These are phyloP conservation scores for Trematosphaeria pertusa DNA, from an alignment of 2,329 filamentous ascomycete genomes.

Conservation along the genomic window DNA sequence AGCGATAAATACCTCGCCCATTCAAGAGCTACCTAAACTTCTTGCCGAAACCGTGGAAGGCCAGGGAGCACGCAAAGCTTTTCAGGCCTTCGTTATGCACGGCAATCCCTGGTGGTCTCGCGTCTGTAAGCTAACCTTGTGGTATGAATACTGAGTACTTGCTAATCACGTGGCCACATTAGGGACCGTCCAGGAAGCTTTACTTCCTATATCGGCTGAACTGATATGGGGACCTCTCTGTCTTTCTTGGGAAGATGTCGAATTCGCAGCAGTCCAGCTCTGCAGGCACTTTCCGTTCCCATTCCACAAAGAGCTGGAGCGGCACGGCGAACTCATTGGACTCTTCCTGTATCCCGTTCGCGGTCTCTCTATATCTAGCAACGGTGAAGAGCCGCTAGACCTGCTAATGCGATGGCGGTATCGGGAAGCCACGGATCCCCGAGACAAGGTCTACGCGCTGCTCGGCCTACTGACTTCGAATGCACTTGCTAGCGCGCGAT, in stretches of 20 bases:
- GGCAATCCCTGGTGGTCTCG: conserved; percentile 28
- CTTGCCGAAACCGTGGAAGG: conserved; percentile 11
- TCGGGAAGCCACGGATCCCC: conserved; percentile 26
- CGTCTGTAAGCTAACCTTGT: too few species aligned
- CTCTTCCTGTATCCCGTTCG: conserved; percentile 22
- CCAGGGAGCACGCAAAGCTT: conserved; percentile 13
- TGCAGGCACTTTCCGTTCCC: conserved; percentile 9
- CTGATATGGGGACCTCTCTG: conserved; percentile 21
- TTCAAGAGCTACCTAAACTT: conserved; percentile 8
- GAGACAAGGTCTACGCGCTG: conserved; percentile 34
- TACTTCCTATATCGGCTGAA: conserved; percentile 14
- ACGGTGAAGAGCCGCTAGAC: conserved; percentile 15
- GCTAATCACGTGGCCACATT: too few species aligned
- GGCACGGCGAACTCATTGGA: conserved; percentile 14
- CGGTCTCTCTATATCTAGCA: conserved; percentile 16
- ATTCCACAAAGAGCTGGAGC: conserved; percentile 2
- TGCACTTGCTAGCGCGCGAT: conserved; percentile 8
- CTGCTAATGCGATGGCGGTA: conserved; percentile 28
- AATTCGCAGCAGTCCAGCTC: conserved; percentile 9
- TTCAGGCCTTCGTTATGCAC: conserved; percentile 20
- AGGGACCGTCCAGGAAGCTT: conserved; percentile 28
- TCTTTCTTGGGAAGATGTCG: conserved; percentile 7
- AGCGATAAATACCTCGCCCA: background rate
- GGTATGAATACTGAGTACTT: too few species aligned
- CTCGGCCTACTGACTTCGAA: conserved; percentile 17